Evolutionary conservation across 345 rosid species (phyloP).

Genomic region (Hibiscus syriacus): DNA sequence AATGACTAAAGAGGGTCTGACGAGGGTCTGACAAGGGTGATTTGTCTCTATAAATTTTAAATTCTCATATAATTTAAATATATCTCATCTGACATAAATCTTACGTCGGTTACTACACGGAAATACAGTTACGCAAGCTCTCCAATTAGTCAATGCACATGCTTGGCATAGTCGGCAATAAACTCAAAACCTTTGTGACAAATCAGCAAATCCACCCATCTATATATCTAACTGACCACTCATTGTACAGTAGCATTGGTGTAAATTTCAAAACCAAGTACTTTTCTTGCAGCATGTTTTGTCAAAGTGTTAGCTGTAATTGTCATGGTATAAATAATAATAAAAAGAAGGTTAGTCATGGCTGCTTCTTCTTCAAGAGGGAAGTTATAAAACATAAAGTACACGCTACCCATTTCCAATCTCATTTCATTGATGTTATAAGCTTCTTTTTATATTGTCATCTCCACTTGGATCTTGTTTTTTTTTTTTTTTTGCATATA

Average conservation of each 20-base stretch:
- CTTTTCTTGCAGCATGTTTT: constrained; percentile 32
- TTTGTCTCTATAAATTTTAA: no score
- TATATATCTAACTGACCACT: background rate
- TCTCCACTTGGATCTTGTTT: no score
- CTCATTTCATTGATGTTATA: constrained; percentile 4
- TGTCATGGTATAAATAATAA: constrained; percentile 24
- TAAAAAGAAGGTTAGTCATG: constrained; percentile 19
- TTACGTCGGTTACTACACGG: no score
- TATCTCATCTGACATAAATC: no score
- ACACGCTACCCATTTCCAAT: constrained; percentile 7
- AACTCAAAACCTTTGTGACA: background rate
- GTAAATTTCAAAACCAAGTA: constrained; percentile 14
- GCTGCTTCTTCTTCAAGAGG: constrained; percentile 42
- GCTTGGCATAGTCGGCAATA: constrained; percentile 13
- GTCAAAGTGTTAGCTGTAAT: constrained; percentile 93
- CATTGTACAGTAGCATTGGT: background rate
- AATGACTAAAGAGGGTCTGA: no score
- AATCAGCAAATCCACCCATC: background rate
- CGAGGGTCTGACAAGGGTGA: no score
- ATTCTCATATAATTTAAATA: no score
- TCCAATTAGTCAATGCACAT: constrained; percentile 7
- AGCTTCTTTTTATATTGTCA: constrained; percentile 5
- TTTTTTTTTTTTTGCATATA: no score
- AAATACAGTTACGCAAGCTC: background rate
- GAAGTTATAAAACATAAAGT: constrained; percentile 14